A percentile compares a stretch with the other conserved stretches of the same genome.
Evolutionary conservation across 1,284 basidiomycete genomes (phyloP).

Genomic region (Hortiboletus rubellus): DNA sequence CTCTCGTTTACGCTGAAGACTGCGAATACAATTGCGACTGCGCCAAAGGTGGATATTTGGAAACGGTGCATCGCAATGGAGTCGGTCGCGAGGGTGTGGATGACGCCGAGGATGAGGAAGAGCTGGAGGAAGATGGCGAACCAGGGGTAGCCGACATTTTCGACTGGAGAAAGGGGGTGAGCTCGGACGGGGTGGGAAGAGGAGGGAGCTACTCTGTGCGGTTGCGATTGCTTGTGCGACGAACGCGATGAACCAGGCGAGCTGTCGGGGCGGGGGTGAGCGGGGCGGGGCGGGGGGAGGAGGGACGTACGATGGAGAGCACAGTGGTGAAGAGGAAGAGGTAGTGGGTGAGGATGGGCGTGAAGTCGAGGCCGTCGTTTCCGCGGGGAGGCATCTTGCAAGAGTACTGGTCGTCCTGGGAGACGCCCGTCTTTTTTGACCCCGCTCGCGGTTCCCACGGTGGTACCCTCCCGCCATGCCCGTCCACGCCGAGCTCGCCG

Average conservation of each 20-base stretch:
- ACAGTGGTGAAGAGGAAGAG: slow-evolving; percentile 86
- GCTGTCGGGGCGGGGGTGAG: slow-evolving; percentile 41
- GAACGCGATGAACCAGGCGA: slow-evolving; percentile 93
- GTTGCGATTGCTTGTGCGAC: slow-evolving; percentile 76
- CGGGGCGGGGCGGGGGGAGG: slow-evolving; percentile 1
- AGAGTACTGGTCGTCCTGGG: background rate
- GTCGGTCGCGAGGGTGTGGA: slow-evolving; percentile 83
- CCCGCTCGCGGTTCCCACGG: slow-evolving; percentile 20
- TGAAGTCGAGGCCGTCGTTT: slow-evolving; percentile 71
- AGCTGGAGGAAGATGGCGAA: slow-evolving; percentile 90
- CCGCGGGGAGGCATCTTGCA: slow-evolving; percentile 49
- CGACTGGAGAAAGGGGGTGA: slow-evolving; percentile 38
- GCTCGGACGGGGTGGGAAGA: background rate
- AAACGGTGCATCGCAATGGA: slow-evolving; percentile 82
- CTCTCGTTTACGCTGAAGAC: slow-evolving; percentile 74
- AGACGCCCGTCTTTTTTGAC: slow-evolving; percentile 4
- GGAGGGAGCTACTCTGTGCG: slow-evolving; percentile 52
- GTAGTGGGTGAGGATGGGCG: slow-evolving; percentile 86
- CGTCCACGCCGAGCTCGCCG: slow-evolving; percentile 23
- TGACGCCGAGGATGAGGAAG: slow-evolving; percentile 76
- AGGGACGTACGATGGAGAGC: slow-evolving; percentile 65
- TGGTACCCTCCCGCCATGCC: slow-evolving; percentile 15
- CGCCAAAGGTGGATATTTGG: slow-evolving; percentile 87
- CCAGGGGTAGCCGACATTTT: slow-evolving; percentile 74
- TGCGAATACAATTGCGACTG: slow-evolving; percentile 85